phyloP scores from a whole-genome alignment of 2,329 filamentous ascomycete genomes.

The Diplodia mutila region DNA sequence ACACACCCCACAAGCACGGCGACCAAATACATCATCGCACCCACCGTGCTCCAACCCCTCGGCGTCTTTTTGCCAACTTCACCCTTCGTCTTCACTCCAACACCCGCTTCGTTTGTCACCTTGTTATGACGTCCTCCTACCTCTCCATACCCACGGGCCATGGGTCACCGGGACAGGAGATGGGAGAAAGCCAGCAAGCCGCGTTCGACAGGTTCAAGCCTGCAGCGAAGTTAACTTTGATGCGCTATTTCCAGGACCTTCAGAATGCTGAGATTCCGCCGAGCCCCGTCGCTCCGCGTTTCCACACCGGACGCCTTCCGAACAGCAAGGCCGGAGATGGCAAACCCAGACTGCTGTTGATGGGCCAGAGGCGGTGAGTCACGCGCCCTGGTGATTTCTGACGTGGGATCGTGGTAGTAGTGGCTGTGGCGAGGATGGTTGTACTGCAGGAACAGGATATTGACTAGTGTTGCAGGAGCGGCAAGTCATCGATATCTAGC shows the following conservation, averaged over 20 bases:
- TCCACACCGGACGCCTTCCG: conserved; percentile 49
- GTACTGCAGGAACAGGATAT: conserved; percentile 3
- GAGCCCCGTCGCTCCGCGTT: conserved; percentile 43
- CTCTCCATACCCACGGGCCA: conserved; percentile 32
- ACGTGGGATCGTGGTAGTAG: conserved; percentile 2
- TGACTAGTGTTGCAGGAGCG: conserved; percentile 66
- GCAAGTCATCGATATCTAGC: conserved; percentile 97
- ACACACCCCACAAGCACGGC: conserved; percentile 13
- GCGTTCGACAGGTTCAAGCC: conserved; percentile 41
- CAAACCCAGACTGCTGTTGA: conserved; percentile 85
- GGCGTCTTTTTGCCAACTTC: conserved; percentile 8
- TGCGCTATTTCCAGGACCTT: conserved; percentile 49
- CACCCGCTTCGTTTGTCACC: conserved; percentile 34
- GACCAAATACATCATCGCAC: conserved; percentile 22
- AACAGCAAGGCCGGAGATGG: conserved; percentile 59
- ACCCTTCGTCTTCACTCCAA: conserved; percentile 35
- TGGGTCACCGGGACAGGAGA: conserved; percentile 30
- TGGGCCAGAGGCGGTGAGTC: conserved; percentile 88
- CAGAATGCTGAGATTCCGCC: conserved; percentile 46
- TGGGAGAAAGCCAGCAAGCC: conserved; percentile 31
- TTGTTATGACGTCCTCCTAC: conserved; percentile 38
- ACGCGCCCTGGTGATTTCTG: conserved; percentile 16
- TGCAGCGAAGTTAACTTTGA: conserved; percentile 48
- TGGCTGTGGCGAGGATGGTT: conserved; percentile 10
- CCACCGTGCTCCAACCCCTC: not conserved